Percentiles rank a stretch among this genome's conserved stretches.
Evolutionary conservation across 768 basidiomycete genomes (phyloP).

Genomic region (Trametes villosa): DNA sequence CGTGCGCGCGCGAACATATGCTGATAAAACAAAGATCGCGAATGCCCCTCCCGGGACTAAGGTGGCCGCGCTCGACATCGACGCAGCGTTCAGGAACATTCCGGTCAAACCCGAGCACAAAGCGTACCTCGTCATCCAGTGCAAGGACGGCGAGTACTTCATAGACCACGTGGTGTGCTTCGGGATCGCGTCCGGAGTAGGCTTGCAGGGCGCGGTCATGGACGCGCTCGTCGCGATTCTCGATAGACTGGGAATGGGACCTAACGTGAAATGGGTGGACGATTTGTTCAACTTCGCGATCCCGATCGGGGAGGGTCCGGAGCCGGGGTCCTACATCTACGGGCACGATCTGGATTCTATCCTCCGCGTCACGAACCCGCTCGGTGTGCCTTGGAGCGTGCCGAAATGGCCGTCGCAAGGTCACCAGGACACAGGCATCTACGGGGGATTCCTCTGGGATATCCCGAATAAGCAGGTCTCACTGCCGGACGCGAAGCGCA

Average conservation of each 20-base stretch:
- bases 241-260: background rate
- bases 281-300: conserved; percentile 3
- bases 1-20: too few relatives aligned
- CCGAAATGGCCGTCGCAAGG: conserved; percentile 24
- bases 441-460: conserved; percentile 40
- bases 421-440: conserved; percentile 28
- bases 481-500: conserved; percentile 36
- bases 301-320: background rate
- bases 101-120: background rate
- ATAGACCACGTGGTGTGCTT: conserved; percentile 6
- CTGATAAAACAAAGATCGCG: background rate
- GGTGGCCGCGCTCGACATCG: conserved; percentile 5
- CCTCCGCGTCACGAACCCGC: conserved; percentile 8
- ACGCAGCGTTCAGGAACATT: conserved; percentile 6
- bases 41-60: conserved; percentile 8
- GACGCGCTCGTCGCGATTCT: conserved; percentile 7
- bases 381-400: conserved; percentile 33
- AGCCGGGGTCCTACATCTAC: background rate
- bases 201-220: conserved; percentile 4
- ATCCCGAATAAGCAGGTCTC: conserved; percentile 30
- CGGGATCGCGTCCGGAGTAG: background rate
- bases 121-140: background rate
- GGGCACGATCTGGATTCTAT: background rate
- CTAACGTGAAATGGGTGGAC: conserved; percentile 16
- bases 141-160: background rate